Evolutionary conservation across 805 yeast genomes (phyloP), one percentile per base, ranked within the genome.

Genomic region (Yamadazyma insecticola): DNA sequence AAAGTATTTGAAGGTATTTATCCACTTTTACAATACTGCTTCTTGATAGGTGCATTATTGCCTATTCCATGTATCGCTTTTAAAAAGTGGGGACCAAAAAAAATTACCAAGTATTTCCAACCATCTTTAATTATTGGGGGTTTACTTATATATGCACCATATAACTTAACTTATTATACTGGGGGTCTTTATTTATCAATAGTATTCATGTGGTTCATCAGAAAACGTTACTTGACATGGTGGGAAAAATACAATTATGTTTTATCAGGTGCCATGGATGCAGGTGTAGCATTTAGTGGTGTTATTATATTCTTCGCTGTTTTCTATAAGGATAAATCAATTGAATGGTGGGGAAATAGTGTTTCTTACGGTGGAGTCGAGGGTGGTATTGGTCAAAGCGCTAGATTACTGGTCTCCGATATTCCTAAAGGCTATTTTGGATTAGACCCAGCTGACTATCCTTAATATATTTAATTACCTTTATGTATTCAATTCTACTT

Each of bases 301-400:
- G 44, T 60, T 33, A 58, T 60, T 32, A 55, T 60, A 18, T 60
- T 58, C 48, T 60, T 60, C 39, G 59, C 65, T 2, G 64, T 59
- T 4, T 55, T 54, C 33, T 60, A 57, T 33, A 51, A 58, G 28
- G 53, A 43, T 9, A 57, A 50, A 34, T 29, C 37, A 16, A 42
- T 59, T 22, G 25, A 16, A n/a, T 56, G 60, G 62, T 55, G 62
- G 62, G 60, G 60, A 4, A 51, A 49, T 29, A 32, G 28, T 19
- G 54, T 49, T 9, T 24, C 48, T 1, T 47, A 41, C 29, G 41
- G 28, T 1, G 74, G 74, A 34, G 33, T 55, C 23, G 74, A 69
- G 30, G 51, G 48, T 27, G 63, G 57, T 24, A 56, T 53, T 23
- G 41, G 39, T 17, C 22, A 21, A 17, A 37, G 20, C 30, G 28